Evolutionary conservation across 1,284 basidiomycete genomes (phyloP), one percentile per base, ranked within the genome.

Genomic region (Tetrapyrgos nigripes): DNA sequence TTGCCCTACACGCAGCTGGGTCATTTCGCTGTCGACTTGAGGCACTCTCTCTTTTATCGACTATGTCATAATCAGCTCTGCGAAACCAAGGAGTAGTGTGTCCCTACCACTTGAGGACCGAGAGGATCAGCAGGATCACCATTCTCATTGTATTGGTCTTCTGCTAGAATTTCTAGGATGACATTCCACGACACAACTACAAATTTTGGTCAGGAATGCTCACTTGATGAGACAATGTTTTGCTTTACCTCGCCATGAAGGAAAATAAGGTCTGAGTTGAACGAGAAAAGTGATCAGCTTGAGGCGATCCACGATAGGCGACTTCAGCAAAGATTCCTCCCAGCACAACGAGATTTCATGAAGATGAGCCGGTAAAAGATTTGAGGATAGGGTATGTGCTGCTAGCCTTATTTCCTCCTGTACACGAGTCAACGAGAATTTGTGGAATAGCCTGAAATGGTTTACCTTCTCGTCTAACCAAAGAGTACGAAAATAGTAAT

Each of bases 341-440:
- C 88, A 92, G 64, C 87, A 91, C 14, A 73, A 68, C 4, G 86
- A 77, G 21, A 92, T 88, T 11, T 83, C 80, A 24, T 86, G 79
- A 49, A 86, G 76, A 71, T 91, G 89, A 26, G 83, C 78, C 4
- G 86, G 83, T 19, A 89, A 79, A 23, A 92, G 72, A 17, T 83
- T 84, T 59, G 82, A 79, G 2, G 82, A 76, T 73, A 84, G 84
- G 1, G 82, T 81, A 59, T 85, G 81, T 1, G 81, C 82, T 3
- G 84, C 76, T 11, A 84, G 66, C 48, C 88, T 78, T 37, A 90
- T 74, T 73, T 90, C 87, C 74, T 89, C 88, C 89, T 92, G 53
- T 26, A 40, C 31, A 21, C 33, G 44, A 13, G 33, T 19, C 24
- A 14, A 19, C 27, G 24, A 37, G 23, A 31, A 8, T n/a, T 37